Evolutionary conservation across 352 stramenopile species (phyloP), one percentile per base, ranked within the genome.

Genomic region (Pythium folliculosum): DNA sequence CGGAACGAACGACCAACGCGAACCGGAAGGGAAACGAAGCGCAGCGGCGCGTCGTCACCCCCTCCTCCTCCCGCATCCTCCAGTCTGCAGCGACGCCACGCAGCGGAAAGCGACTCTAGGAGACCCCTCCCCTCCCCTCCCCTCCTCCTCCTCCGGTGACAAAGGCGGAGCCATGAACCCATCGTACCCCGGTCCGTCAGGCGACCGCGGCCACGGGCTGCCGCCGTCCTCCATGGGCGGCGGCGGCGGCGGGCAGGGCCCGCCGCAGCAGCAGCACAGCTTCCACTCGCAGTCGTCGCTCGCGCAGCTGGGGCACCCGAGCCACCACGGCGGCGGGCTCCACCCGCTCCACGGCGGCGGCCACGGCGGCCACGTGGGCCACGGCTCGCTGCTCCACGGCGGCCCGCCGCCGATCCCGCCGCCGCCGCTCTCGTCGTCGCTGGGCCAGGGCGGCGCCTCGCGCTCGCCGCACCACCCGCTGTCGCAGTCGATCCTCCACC

Each of bases 251-350:
- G 52, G 65, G 27, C 47, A 57, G 63, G 27, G 14, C 14, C 40
- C 13, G 40, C 40, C 13, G 40, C 66, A 64, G 35, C 68, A 75
- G 27, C 76, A 71, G 61, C 84, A 93, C 59, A 73, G 68, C 32
- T 91, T 89, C 73, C 85, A 91, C 59, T 71, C 83, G 66, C 81
- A 87, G 77, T 76, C 82, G 49, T 84, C 82, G 52, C 69, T 93
- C 43, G 62, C 85, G 43, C 85, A 93, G 60, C 79, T 94, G 44
- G 67, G 67, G 35, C 79, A 86, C 65, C 52, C 71, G 43, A 67
- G 72, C 47, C 82, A 91, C 69, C 76, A 82, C 68, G 55, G 60
- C 16, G 43, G 53, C 14, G 51, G 71, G 35, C 67, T 91, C 35
- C 85, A 94, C 55, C 82, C 85, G 40, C 79, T 94, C 10, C 85